phyloP scores from a whole-genome alignment of 495 filamentous ascomycete genomes.

The Usnea hakonensis region DNA sequence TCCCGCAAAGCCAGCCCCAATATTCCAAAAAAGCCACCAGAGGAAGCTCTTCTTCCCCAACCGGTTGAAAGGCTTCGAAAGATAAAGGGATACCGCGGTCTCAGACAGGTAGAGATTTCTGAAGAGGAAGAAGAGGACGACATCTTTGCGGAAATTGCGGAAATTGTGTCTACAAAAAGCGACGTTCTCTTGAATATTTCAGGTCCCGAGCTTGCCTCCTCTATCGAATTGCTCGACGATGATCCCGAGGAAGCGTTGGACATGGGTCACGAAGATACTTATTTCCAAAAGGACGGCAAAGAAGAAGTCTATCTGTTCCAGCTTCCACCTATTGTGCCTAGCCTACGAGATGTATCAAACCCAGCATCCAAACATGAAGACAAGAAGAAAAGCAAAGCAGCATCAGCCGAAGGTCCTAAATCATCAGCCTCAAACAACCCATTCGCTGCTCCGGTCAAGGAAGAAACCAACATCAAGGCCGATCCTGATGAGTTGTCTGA shows the following conservation, averaged over 20 bases:
- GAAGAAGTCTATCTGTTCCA: conserved; percentile 48
- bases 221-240: background rate
- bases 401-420: conserved; percentile 1
- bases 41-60: background rate
- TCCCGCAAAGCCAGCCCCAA: background rate
- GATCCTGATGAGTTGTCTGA: conserved; percentile 16
- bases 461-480: conserved; percentile 25
- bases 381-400: conserved; percentile 14
- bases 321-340: conserved; percentile 48
- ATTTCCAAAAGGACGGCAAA: conserved; percentile 17
- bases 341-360: conserved; percentile 30
- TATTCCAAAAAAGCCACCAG: background rate
- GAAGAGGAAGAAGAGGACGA: conserved; percentile 10
- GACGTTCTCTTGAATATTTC: background rate
- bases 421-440: conserved; percentile 10
- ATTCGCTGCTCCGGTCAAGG: conserved; percentile 9
- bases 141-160: conserved; percentile 3
- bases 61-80: background rate
- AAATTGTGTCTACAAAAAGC: background rate
- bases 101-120: background rate
- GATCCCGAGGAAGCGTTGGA: conserved; percentile 23
- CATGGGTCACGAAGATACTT: conserved; percentile 14
- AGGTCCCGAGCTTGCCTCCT: background rate
- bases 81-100: background rate
- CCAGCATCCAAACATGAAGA: conserved; percentile 15